These are phyloP conservation scores for Phytophthora pinifolia DNA, from an alignment of 352 stramenopile species.

Conservation along the genomic window DNA sequence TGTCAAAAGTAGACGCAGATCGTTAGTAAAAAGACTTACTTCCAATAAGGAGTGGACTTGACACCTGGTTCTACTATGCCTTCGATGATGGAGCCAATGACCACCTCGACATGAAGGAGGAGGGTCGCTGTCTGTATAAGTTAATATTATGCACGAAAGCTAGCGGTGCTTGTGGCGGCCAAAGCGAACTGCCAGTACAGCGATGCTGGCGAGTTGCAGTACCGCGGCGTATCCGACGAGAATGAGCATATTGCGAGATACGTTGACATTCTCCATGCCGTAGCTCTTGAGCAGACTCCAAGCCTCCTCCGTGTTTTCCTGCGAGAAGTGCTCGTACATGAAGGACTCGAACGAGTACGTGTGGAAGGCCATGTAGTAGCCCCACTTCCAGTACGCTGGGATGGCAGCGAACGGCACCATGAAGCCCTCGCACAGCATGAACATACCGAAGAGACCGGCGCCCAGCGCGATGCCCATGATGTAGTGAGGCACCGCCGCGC, in stretches of 20 bases:
- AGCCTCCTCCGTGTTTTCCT: slow-evolving; percentile 14
- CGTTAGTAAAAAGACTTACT: too few species aligned
- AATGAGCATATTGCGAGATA: slow-evolving; percentile 58
- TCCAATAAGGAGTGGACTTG: too few species aligned
- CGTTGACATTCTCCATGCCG: slow-evolving; percentile 49
- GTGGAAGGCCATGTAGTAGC: slow-evolving; percentile 82
- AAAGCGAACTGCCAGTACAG: slow-evolving; percentile 32
- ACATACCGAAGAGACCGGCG: slow-evolving; percentile 75
- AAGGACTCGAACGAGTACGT: slow-evolving; percentile 79
- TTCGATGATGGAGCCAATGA: slow-evolving; percentile 29
- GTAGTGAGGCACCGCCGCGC: slow-evolving; percentile 67
- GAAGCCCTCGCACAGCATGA: slow-evolving; percentile 82
- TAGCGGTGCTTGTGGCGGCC: slow-evolving; percentile 22
- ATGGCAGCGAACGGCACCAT: slow-evolving; percentile 60
- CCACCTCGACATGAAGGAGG: too few species aligned
- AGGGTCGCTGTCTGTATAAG: too few species aligned
- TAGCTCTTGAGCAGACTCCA: slow-evolving; percentile 35
- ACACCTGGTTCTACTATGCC: slow-evolving; percentile 15
- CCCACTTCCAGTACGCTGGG: slow-evolving; percentile 65
- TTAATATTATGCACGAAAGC: too few species aligned
- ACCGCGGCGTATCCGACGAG: slow-evolving; percentile 41
- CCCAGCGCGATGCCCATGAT: slow-evolving; percentile 79
- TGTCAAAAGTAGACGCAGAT: too few species aligned
- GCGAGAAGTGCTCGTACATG: slow-evolving; percentile 73
- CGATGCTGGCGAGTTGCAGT: slow-evolving; percentile 46